Percentiles rank a stretch among this genome's conserved stretches.
Conservation (phyloP, 75 land plant species). For the Picea glauca region DNA sequence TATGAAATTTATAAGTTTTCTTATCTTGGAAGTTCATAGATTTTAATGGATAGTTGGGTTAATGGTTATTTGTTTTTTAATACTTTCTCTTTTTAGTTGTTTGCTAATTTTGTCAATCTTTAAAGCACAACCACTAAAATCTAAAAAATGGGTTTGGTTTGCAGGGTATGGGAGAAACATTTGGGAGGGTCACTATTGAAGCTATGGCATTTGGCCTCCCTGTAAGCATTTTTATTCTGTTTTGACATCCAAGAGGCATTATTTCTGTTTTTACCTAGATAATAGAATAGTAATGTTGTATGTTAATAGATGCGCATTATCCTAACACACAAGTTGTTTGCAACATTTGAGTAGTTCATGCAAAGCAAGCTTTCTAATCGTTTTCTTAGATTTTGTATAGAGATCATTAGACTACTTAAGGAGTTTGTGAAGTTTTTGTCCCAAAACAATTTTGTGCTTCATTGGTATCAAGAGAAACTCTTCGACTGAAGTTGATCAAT, state of each 20-base stretch:
- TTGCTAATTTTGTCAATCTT: background rate
- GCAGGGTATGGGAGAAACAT: conserved; percentile 97
- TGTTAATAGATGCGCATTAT: background rate
- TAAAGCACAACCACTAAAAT: background rate
- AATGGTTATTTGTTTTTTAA: background rate
- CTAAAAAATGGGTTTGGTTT: conserved; percentile 1
- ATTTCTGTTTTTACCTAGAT: background rate
- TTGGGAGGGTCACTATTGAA: conserved; percentile 98
- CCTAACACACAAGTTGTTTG: background rate
- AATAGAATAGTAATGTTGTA: background rate
- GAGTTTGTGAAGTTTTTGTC: background rate
- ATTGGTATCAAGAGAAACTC: background rate
- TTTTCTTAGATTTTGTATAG: background rate
- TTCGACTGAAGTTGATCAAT: background rate
- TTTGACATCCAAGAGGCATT: conserved; percentile 3
- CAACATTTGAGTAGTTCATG: too few relatives aligned
- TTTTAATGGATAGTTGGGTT: background rate
- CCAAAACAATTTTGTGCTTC: background rate
- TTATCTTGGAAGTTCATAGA: background rate
- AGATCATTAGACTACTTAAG: background rate
- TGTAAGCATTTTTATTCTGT: conserved; percentile 34
- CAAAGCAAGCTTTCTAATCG: background rate
- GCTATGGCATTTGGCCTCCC: conserved; percentile 99
- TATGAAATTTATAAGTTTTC: background rate
- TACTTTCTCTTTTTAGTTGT: background rate